These are phyloP conservation scores for Sphaceloma murrayae DNA, from an alignment of 2,329 filamentous ascomycete species.

Conservation along the genomic window DNA sequence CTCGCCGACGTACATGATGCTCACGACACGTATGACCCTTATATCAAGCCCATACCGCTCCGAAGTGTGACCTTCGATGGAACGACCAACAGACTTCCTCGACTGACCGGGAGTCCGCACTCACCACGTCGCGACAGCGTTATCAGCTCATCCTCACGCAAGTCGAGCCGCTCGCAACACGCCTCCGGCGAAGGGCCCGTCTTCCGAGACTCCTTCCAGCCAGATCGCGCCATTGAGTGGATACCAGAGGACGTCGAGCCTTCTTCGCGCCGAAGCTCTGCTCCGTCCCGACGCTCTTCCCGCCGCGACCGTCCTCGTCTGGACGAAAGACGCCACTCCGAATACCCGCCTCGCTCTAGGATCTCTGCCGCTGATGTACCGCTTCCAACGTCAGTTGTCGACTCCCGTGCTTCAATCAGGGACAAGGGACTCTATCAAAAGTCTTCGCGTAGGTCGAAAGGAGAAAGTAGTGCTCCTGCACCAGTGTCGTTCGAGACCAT, in stretches of 20 bases:
- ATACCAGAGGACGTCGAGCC: constrained; percentile 4
- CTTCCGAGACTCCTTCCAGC: constrained; percentile 8
- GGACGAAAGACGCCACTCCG: constrained; percentile 18
- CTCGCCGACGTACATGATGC: constrained; percentile 16
- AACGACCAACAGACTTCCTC: neutral
- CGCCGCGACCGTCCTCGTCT: neutral
- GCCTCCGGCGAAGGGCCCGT: neutral
- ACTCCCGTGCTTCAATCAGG: constrained; percentile 9
- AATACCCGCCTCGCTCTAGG: constrained; percentile 16
- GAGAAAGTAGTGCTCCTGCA: neutral
- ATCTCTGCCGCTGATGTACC: constrained; percentile 20
- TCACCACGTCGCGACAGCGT: constrained; percentile 22
- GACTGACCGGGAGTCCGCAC: neutral
- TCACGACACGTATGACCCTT: constrained; percentile 3
- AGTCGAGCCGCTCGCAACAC: constrained; percentile 20
- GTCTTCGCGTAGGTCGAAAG: neutral
- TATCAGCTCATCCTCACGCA: constrained; percentile 17
- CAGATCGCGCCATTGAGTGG: constrained; percentile 7
- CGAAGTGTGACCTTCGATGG: constrained; percentile 9
- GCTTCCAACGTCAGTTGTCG: constrained; percentile 13
- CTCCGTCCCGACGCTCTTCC: neutral
- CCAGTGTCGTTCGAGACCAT: constrained; percentile 8
- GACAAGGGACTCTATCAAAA: constrained; percentile 3
- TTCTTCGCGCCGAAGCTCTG: constrained; percentile 4
- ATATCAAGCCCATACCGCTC: neutral